Evolutionary conservation across 176 grass and related monocot genomes (phyloP).

Genomic region (Juncus effusus): DNA sequence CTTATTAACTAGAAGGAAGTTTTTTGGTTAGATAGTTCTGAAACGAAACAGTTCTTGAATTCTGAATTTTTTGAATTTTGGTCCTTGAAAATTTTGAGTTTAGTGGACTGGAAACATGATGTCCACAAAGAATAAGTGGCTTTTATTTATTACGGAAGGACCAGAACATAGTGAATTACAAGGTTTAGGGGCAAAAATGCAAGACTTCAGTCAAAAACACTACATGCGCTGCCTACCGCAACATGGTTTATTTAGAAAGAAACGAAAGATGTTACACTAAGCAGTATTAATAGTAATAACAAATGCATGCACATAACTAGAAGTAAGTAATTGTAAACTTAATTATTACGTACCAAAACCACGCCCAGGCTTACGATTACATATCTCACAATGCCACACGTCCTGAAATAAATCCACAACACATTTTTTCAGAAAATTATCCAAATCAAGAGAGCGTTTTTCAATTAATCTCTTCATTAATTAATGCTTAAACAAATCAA

Average conservation of each 20-base stretch:
- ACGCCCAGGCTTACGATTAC: conserved; percentile 77
- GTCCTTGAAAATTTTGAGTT: no score
- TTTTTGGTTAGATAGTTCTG: no score
- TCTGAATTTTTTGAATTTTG: no score
- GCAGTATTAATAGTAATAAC: not conserved
- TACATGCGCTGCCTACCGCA: not conserved
- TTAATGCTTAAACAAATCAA: not conserved
- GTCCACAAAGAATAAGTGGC: no score
- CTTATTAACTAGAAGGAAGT: no score
- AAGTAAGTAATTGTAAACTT: conserved; percentile 2
- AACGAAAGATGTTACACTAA: not conserved
- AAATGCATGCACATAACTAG: not conserved
- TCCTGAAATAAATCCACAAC: conserved; percentile 51
- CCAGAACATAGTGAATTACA: no score
- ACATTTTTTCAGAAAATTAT: not conserved
- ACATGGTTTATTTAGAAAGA: conserved; percentile 1
- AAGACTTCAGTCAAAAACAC: not conserved
- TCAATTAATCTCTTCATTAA: not conserved
- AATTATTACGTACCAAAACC: conserved; percentile 72
- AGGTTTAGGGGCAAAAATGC: not conserved
- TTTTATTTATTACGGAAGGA: no score
- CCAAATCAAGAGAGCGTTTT: not conserved
- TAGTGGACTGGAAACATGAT: no score
- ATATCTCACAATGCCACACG: conserved; percentile 98
- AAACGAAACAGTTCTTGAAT: no score